Percentiles rank a stretch among this genome's conserved stretches.
phyloP scores from a whole-genome alignment of 345 rosid genomes.

The Euphorbia peplus region DNA sequence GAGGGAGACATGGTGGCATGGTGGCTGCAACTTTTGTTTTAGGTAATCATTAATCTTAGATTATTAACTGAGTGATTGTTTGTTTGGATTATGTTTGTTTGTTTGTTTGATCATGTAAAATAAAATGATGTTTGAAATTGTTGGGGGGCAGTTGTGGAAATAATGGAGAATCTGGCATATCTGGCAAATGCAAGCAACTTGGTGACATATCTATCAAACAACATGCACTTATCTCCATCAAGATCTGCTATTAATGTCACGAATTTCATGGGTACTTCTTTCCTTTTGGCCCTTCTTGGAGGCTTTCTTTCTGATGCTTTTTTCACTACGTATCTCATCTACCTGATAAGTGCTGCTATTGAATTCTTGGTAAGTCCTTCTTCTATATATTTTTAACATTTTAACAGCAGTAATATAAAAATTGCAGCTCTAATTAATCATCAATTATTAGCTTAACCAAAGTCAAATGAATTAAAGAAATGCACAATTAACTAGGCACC shows the following conservation, averaged over 20 bases:
- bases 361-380: slow-evolving; percentile 55
- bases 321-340: slow-evolving; percentile 58
- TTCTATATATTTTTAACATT: neutral
- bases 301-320: slow-evolving; percentile 81
- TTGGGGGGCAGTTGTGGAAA: slow-evolving; percentile 57
- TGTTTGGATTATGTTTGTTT: neutral
- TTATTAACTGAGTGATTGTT: slow-evolving; percentile 2
- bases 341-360: slow-evolving; percentile 54
- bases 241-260: slow-evolving; percentile 73
- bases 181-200: slow-evolving; percentile 82
- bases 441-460: too few relatives aligned
- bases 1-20: slow-evolving; percentile 73
- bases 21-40: slow-evolving; percentile 63
- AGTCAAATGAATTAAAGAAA: neutral
- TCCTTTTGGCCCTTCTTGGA: slow-evolving; percentile 74
- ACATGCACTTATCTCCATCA: slow-evolving; percentile 69
- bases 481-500: slow-evolving; percentile 16
- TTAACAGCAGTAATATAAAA: too few relatives aligned
- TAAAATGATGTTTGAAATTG: too few relatives aligned
- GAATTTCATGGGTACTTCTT: slow-evolving; percentile 86
- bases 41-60: slow-evolving; percentile 35
- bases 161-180: slow-evolving; percentile 84
- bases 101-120: too few relatives aligned
- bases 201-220: slow-evolving; percentile 52
- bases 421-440: too few relatives aligned